Percentiles rank a stretch among this genome's conserved stretches.
Evolutionary conservation across 495 filamentous ascomycete genomes (phyloP).

Genomic region (Aspergillus mulundensis): DNA sequence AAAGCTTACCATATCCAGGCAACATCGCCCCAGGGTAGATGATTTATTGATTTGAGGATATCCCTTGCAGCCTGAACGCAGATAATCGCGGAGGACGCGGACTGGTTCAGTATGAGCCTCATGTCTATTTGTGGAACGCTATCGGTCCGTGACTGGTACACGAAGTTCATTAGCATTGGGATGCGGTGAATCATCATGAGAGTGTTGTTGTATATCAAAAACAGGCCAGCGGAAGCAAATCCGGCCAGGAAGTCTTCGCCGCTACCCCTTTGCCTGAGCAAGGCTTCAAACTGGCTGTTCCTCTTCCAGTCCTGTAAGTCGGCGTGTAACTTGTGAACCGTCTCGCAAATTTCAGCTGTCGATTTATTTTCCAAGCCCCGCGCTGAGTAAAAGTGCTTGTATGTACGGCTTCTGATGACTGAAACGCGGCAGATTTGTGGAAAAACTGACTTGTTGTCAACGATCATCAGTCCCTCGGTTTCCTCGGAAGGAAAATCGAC

Average conservation of each 20-base stretch:
- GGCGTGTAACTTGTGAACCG: constrained; percentile 80
- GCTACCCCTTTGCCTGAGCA: constrained; percentile 76
- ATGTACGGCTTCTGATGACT: constrained; percentile 86
- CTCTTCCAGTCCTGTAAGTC: constrained; percentile 91
- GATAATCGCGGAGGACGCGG: constrained; percentile 76
- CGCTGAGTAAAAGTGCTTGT: constrained; percentile 80
- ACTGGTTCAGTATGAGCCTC: constrained; percentile 60
- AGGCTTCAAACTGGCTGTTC: constrained; percentile 66
- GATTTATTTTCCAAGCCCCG: constrained; percentile 73
- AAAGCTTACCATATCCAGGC: constrained; percentile 81
- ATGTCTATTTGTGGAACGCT: constrained; percentile 3
- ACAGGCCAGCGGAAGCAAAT: constrained; percentile 80
- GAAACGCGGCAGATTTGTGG: constrained; percentile 82
- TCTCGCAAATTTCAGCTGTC: constrained; percentile 79
- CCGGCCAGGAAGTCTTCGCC: constrained; percentile 80
- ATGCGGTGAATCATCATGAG: constrained; percentile 95
- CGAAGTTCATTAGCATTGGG: constrained; percentile 79
- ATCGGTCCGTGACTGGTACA: constrained; percentile 10
- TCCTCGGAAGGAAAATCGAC: constrained; percentile 80
- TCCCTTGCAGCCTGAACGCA: constrained; percentile 86
- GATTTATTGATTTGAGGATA: constrained; percentile 84
- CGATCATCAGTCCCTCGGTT: constrained; percentile 67
- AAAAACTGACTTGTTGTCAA: constrained; percentile 79
- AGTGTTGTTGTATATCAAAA: constrained; percentile 94
- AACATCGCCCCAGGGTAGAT: constrained; percentile 89